Evolutionary conservation across 192 early-diverging fungal genomes (phyloP), one percentile per base, ranked within the genome.

Genomic region (Mortierella hygrophila): DNA sequence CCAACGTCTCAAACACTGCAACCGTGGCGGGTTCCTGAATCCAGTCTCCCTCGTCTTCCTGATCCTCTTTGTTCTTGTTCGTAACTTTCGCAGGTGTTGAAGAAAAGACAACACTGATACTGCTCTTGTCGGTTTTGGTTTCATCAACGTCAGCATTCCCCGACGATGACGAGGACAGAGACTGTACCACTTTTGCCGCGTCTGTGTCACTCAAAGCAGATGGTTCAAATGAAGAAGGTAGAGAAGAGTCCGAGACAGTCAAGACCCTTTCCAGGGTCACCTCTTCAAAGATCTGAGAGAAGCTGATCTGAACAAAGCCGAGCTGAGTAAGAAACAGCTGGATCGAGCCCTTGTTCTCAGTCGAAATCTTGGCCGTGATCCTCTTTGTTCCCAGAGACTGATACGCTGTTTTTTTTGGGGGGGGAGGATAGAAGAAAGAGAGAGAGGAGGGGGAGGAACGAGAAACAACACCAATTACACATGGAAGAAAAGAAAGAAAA

Each of bases 361-460:
- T 57, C 20, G 93, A 93, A 49, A 96, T 94, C 78, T 95, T 94
- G 54, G 94, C 88, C 15, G 90, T 88, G 71, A 95, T 95, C 4
- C 84, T 87, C 38, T 80, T 89, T 35, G 94, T 82, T 3, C 87
- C 88, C 18, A 95, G 74, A 3, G 89, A 63, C 35, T 88, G 65
- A 21, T 88, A 72, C 26, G 91, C 91, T 88, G 70, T 42, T 35
- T 46, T 29, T 44, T 29, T 38, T 38, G 38, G n/a, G 35, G 1
- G 35, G 35, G 42, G 42, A 44, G 11, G 13, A 46, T 15, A 15
- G 13, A 46, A 9, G 13, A 15, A 15, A 7, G 44, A 46, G 18
- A 35, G 23, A 18, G 75, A 73, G 26, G 88, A 38, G 9, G 70
- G 54, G 49, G 72, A 74, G 69, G 26, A 6, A 23, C 21, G n/a